Evolutionary conservation across 257 asterid species (phyloP), one percentile per base, ranked within the genome.

Genomic region (Ilex asprella): DNA sequence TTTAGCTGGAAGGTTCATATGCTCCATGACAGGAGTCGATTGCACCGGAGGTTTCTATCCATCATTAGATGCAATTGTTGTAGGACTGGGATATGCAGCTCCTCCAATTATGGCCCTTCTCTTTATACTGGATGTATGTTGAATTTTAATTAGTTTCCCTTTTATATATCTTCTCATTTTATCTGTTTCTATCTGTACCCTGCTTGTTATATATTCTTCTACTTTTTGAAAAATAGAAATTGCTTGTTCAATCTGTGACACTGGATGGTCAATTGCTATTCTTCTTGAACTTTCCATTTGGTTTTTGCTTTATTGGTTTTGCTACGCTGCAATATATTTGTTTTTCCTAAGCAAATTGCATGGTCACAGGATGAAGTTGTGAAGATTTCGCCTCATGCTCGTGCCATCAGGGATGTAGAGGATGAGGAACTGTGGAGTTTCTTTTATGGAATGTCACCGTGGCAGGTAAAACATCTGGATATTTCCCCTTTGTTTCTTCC

Each of bases 101-200:
- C 99, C 97, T 61, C 99, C 99, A 11, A 89, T 92, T 60, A 89
- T 89, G 97, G 96, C 95, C 50, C 91, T 85, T 76, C 95, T 89
- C 63, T 83, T 92, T 72, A 92, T 86, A 71, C 78, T 92, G 55
- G 96, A 92, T 72, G 99, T 89, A 86, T 47, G 92, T 21, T 53
- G 9, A 61, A 51, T 66, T 64, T 35, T 5, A 7, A 3, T 7
- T 3, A 35, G 8, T 35, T 35, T 35, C 8, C 8, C 0, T 35
- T 35, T 35, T 7, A 7, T 7, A 35, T 35, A 7, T 35, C 8
- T 35, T 35, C 41, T 35, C 41, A 35, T 3, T 35, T 35, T 7
- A 35, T 35, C 41, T 35, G 8, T 35, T 35, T 35, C 41, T 7
- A 3, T 35, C 41, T 35, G 5, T 7, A 5, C 41, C 41, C 41